phyloP scores from a whole-genome alignment of 441 rosid species.

The Biscutella auriculata region DNA sequence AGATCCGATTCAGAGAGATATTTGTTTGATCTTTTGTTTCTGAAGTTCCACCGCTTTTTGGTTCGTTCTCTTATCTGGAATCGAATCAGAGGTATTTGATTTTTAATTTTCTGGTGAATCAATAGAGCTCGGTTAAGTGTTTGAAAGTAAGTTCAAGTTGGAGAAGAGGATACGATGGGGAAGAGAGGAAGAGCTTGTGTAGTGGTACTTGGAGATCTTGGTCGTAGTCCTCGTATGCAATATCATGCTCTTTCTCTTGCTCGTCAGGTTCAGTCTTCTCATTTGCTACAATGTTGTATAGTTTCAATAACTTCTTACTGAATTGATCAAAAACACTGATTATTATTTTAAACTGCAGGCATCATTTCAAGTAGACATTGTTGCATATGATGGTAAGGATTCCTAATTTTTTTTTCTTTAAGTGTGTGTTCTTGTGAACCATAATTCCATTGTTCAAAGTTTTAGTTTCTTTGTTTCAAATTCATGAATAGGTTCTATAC shows the following conservation, averaged over 20 bases:
- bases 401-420: background rate
- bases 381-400: constrained; percentile 76
- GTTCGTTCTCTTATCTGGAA: too few species aligned
- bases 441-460: background rate
- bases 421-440: background rate
- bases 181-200: constrained; percentile 78
- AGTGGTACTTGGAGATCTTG: constrained; percentile 85
- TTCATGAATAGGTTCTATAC: constrained; percentile 62
- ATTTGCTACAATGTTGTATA: background rate
- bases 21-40: background rate
- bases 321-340: too few species aligned
- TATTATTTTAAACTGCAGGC: constrained; percentile 36
- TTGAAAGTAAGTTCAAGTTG: too few species aligned
- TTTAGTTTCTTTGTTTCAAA: background rate
- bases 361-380: constrained; percentile 64
- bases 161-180: too few species aligned
- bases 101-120: too few species aligned
- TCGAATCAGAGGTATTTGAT: too few species aligned
- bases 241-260: constrained; percentile 83
- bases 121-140: too few species aligned
- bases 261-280: constrained; percentile 17
- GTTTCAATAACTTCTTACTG: background rate
- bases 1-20: background rate
- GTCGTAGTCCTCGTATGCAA: constrained; percentile 99
- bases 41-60: background rate